Conservation (phyloP, 345 rosid genomes). For the Linum trigynum region DNA sequence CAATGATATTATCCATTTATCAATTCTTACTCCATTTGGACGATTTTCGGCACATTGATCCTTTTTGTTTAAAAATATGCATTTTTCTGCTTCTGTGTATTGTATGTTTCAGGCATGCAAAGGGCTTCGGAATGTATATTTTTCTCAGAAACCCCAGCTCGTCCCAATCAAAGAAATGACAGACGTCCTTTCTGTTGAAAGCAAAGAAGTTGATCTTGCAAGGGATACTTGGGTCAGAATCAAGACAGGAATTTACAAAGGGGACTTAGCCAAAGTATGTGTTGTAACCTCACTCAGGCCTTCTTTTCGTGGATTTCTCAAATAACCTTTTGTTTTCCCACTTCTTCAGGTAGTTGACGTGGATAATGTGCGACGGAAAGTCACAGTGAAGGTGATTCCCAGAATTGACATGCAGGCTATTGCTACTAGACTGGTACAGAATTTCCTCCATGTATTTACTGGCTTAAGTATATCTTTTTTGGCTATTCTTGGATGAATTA, state of each 20-base stretch:
- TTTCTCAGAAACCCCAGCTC: slow-evolving; percentile 69
- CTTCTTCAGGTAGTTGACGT: slow-evolving; percentile 73
- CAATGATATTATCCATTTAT: background rate
- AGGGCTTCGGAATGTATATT: slow-evolving; percentile 70
- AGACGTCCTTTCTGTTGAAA: slow-evolving; percentile 97
- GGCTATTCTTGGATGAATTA: background rate
- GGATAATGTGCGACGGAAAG: slow-evolving; percentile 86
- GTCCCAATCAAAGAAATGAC: slow-evolving; percentile 97
- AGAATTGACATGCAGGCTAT: slow-evolving; percentile 89
- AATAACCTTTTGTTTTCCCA: slow-evolving; percentile 2
- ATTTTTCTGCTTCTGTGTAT: background rate
- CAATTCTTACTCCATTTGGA: background rate
- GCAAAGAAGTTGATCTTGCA: slow-evolving; percentile 84
- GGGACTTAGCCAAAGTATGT: slow-evolving; percentile 86
- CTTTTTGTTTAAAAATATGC: background rate
- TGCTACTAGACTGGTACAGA: slow-evolving; percentile 79
- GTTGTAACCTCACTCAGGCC: slow-evolving; percentile 1
- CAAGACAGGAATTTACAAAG: slow-evolving; percentile 88
- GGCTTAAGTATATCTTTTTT: background rate
- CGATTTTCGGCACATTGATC: background rate
- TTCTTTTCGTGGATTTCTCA: background rate
- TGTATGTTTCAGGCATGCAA: slow-evolving; percentile 61
- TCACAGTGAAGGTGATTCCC: slow-evolving; percentile 84
- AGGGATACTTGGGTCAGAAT: slow-evolving; percentile 96
- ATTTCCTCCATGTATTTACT: background rate